Evolutionary conservation across 441 rosid genomes (phyloP).

Genomic region (Omphalea diandra): DNA sequence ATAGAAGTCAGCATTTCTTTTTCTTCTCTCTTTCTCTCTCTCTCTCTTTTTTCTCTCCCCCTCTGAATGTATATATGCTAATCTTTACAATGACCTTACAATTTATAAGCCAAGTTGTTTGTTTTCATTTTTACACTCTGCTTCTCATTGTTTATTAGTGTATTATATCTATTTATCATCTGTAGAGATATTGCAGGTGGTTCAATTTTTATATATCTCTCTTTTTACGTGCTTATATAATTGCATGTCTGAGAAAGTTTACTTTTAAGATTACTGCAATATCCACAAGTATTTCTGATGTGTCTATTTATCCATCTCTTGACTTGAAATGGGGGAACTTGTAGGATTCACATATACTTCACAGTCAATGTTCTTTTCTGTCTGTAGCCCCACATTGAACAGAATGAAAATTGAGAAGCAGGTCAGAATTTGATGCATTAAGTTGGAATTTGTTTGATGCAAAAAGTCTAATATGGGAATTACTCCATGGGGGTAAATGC

Average conservation of each 20-base stretch:
- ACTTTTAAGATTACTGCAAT: background rate
- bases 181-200: background rate
- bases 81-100: background rate
- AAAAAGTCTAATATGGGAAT: background rate
- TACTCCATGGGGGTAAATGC: background rate
- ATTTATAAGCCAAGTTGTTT: background rate
- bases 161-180: background rate
- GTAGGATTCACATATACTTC: background rate
- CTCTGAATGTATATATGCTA: no score
- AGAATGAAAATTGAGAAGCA: background rate
- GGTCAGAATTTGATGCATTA: background rate
- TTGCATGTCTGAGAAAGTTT: background rate
- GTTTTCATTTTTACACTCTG: background rate
- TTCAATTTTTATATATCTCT: background rate
- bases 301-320: background rate
- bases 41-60: background rate
- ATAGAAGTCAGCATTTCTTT: background rate
- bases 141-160: background rate
- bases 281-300: background rate
- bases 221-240: background rate
- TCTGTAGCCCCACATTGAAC: background rate
- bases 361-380: background rate
- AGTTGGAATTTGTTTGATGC: background rate
- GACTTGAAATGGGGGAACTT: no score
- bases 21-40: background rate